These are phyloP conservation scores for Torulaspora maleeae DNA, from an alignment of 805 yeast species.

Conservation along the genomic window DNA sequence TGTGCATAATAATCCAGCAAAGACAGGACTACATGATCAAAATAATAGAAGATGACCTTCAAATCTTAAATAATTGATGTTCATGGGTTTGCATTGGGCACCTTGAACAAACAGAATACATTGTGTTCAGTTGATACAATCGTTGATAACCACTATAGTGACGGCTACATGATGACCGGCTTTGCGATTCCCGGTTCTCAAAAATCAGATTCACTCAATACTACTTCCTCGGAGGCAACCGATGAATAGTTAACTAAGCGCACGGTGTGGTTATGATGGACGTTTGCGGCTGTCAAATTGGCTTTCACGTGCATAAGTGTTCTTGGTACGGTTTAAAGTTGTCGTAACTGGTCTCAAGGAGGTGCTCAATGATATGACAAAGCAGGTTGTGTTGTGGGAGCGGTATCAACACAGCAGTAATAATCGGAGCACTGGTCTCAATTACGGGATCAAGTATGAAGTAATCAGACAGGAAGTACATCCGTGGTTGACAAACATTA, in stretches of 20 bases:
- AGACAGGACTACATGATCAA: neutral
- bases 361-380: constrained; percentile 2
- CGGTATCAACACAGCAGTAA: neutral
- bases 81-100: neutral
- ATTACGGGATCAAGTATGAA: constrained; percentile 2
- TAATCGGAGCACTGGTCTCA: neutral
- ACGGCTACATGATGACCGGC: neutral
- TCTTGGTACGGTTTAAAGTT: neutral
- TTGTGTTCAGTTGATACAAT: neutral
- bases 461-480: neutral
- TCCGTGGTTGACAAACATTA: constrained; percentile 1
- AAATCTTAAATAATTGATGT: neutral
- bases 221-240: neutral
- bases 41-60: neutral
- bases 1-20: neutral
- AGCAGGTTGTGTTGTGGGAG: constrained; percentile 3
- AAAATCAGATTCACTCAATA: neutral
- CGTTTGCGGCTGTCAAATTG: constrained; percentile 1
- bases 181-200: neutral
- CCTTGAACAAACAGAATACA: neutral
- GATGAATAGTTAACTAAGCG: neutral
- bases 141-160: neutral
- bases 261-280: constrained; percentile 1
- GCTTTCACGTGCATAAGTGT: neutral
- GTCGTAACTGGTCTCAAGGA: neutral